These are phyloP conservation scores for Xylaria longipes DNA, from an alignment of 495 filamentous ascomycete genomes.

Conservation along the genomic window DNA sequence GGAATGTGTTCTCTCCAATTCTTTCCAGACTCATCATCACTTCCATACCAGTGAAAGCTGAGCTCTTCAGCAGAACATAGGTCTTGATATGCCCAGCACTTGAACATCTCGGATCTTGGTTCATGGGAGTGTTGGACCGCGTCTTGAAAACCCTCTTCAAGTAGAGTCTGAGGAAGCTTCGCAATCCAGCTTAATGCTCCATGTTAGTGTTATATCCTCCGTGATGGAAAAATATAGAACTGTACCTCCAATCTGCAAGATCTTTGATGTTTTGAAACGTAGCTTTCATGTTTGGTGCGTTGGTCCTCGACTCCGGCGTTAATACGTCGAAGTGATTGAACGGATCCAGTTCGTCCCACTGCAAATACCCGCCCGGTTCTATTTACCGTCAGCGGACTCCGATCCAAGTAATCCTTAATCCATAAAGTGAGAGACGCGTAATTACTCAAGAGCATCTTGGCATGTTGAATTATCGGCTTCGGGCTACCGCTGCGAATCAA, in stretches of 20 bases:
- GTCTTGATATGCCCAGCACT: slow-evolving; percentile 12
- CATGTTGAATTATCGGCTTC: slow-evolving; percentile 11
- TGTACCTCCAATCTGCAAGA: slow-evolving; percentile 13
- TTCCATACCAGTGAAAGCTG: neutral
- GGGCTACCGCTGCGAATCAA: slow-evolving; percentile 3
- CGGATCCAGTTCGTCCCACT: slow-evolving; percentile 18
- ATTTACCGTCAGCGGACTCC: neutral
- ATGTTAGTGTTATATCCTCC: neutral
- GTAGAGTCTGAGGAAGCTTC: neutral
- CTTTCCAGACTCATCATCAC: neutral
- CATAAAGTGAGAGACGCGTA: neutral
- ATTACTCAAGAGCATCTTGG: slow-evolving; percentile 22
- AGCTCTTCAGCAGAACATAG: slow-evolving; percentile 12
- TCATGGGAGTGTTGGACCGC: neutral
- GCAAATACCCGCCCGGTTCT: slow-evolving; percentile 21
- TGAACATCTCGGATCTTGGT: slow-evolving; percentile 8
- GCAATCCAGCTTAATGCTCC: neutral
- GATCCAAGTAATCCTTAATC: neutral
- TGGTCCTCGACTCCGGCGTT: neutral
- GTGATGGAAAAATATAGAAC: neutral
- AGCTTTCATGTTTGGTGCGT: neutral
- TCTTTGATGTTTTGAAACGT: neutral
- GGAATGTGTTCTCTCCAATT: slow-evolving; percentile 4
- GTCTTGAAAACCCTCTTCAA: slow-evolving; percentile 14
- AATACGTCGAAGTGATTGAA: slow-evolving; percentile 15